Conservation (phyloP, 2,329 filamentous ascomycete genomes). For the Emergomyces orientalis region DNA sequence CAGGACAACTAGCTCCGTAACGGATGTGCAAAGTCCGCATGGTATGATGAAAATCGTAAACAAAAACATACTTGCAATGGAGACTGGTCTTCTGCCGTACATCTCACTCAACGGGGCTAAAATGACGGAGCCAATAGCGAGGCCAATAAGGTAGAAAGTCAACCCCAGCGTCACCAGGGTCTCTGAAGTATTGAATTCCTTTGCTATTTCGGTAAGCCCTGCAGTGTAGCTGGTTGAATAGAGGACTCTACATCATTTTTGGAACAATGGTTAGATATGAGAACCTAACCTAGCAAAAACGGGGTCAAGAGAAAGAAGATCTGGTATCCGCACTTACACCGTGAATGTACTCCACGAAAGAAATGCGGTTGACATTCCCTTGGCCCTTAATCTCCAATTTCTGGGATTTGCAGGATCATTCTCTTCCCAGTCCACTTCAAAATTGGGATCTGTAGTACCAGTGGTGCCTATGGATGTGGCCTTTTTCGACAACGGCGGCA, state of each 20-base stretch:
- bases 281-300: background rate
- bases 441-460: conserved; percentile 47
- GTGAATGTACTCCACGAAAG: conserved; percentile 50
- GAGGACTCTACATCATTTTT: conserved; percentile 42
- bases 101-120: conserved; percentile 57
- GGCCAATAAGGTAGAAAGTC: conserved; percentile 67
- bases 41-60: conserved; percentile 65
- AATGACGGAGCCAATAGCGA: conserved; percentile 62
- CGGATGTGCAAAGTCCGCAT: conserved; percentile 57
- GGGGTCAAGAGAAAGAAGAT: background rate
- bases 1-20: conserved; percentile 59
- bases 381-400: conserved; percentile 57
- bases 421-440: conserved; percentile 64
- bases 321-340: conserved; percentile 35
- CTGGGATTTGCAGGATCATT: conserved; percentile 56
- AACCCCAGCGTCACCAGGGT: conserved; percentile 64
- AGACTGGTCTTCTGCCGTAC: conserved; percentile 48
- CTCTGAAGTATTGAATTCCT: conserved; percentile 52
- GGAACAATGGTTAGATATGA: conserved; percentile 10
- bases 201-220: conserved; percentile 57
- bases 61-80: conserved; percentile 53
- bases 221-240: conserved; percentile 74
- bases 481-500: conserved; percentile 31
- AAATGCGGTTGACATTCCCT: conserved; percentile 45
- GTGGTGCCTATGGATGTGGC: conserved; percentile 39